Evolutionary conservation across 495 filamentous ascomycete species (phyloP), one percentile per base, ranked within the genome.

Genomic region (Aspergillus nanangensis): DNA sequence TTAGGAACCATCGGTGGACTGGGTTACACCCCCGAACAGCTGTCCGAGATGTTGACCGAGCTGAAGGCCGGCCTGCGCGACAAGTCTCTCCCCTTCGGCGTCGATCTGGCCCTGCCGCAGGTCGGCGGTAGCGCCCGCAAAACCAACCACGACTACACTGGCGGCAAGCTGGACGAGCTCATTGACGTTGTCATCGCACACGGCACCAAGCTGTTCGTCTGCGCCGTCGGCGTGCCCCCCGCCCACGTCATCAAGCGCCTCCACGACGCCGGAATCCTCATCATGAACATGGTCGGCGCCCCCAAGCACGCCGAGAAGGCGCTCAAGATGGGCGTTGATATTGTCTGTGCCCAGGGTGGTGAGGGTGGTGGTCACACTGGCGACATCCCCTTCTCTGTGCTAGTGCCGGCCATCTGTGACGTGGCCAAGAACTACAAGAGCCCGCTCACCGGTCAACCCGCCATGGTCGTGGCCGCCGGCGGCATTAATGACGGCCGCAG

Each of bases 221-320:
- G 70, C 32, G 90, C 90, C 1, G 87, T 95, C 0, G 90, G 90
- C 13, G 83, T 94, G 2, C 89, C 89, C 10, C 87, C 88, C 0
- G 67, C 69, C 41, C 65, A 61, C 33, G 77, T 86, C 3, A 79
- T 95, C 23, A 79, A 87, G 56, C 61, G 77, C 29, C 69, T 95
- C 17, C 90, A 95, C 55, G 72, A 71, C 8, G 84, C 81, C 0
- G 86, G 85, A 1, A 82, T 95, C 23, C 58, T 92, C 37, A 72
- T 94, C 18, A 94, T 94, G 89, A 95, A 94, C 60, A 95, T 95
- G 90, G 89, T 94, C n/a, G 90, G 90, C 0, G 80, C 84, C 39
- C 89, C 89, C n/a, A 85, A 81, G 55, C 90, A 95, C 61, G 89
- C 89, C 0, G 76, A 79, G 55, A 93, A 94, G 71, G 89, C 89